Percentiles rank a stretch among this genome's conserved stretches.
Evolutionary conservation across 176 grass and related monocot species (phyloP).

Genomic region (Juncus inflexus): DNA sequence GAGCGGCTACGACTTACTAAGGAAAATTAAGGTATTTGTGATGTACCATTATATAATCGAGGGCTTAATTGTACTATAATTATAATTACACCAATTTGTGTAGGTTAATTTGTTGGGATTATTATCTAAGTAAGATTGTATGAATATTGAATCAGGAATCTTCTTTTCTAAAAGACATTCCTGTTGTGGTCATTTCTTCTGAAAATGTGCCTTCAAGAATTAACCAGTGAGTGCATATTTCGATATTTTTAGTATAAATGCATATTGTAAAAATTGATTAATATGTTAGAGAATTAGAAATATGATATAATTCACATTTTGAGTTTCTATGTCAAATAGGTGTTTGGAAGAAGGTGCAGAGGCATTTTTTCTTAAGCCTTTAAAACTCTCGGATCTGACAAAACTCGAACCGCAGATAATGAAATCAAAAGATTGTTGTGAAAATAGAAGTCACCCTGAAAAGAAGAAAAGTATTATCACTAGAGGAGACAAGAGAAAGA

Average conservation of each 20-base stretch:
- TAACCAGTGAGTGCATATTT: slow-evolving; percentile 48
- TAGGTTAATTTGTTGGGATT: slow-evolving; percentile 9
- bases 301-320: neutral
- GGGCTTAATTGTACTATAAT: no score
- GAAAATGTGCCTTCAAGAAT: slow-evolving; percentile 96
- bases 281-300: neutral
- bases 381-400: slow-evolving; percentile 78
- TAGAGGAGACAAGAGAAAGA: slow-evolving; percentile 20
- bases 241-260: neutral
- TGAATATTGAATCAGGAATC: slow-evolving; percentile 54
- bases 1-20: slow-evolving; percentile 91
- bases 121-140: slow-evolving; percentile 5
- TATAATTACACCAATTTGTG: neutral
- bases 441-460: neutral
- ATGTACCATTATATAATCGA: neutral
- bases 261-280: neutral
- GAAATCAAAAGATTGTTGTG: slow-evolving; percentile 27
- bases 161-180: slow-evolving; percentile 67
- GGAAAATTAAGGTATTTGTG: slow-evolving; percentile 71
- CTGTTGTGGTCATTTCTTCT: slow-evolving; percentile 93
- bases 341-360: slow-evolving; percentile 96
- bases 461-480: neutral
- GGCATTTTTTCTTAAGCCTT: slow-evolving; percentile 87
- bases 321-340: slow-evolving; percentile 39
- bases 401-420: slow-evolving; percentile 43